These are phyloP conservation scores for Aspergillus tamarii DNA, from an alignment of 2,329 filamentous ascomycete species.

Conservation along the genomic window DNA sequence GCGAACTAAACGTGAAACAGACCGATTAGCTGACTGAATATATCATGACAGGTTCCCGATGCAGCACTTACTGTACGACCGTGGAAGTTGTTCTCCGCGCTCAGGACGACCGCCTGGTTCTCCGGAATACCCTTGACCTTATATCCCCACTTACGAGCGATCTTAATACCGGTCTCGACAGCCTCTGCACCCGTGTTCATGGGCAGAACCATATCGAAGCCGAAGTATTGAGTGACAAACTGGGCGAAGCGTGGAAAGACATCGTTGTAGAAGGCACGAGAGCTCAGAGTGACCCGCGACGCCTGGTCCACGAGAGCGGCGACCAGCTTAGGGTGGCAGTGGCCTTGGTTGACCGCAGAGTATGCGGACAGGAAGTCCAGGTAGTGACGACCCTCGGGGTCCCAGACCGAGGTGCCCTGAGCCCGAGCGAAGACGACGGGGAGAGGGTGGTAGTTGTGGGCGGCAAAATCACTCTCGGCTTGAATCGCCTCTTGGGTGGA, in stretches of 20 bases:
- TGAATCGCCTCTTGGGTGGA: conserved; percentile 80
- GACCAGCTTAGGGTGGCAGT: conserved; percentile 95
- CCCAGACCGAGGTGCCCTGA: conserved; percentile 88
- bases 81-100: conserved; percentile 91
- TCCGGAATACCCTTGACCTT: conserved; percentile 89
- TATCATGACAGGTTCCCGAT: neutral
- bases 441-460: conserved; percentile 98
- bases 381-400: conserved; percentile 93
- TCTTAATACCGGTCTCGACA: conserved; percentile 93
- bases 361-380: conserved; percentile 98
- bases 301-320: conserved; percentile 90
- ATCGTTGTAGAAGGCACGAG: conserved; percentile 96
- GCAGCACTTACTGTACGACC: conserved; percentile 75
- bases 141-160: conserved; percentile 97
- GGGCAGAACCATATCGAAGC: conserved; percentile 95
- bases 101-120: conserved; percentile 82
- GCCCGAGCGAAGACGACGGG: conserved; percentile 90
- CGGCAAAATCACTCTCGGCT: conserved; percentile 80
- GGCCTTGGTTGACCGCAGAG: conserved; percentile 96
- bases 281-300: conserved; percentile 84
- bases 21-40: neutral
- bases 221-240: conserved; percentile 85
- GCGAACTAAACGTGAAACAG: conserved; percentile 66
- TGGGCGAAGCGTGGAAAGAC: conserved; percentile 95
- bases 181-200: conserved; percentile 99